These are phyloP conservation scores for Diutina siamensis DNA, from an alignment of 1,139 yeast species.

Conservation along the genomic window DNA sequence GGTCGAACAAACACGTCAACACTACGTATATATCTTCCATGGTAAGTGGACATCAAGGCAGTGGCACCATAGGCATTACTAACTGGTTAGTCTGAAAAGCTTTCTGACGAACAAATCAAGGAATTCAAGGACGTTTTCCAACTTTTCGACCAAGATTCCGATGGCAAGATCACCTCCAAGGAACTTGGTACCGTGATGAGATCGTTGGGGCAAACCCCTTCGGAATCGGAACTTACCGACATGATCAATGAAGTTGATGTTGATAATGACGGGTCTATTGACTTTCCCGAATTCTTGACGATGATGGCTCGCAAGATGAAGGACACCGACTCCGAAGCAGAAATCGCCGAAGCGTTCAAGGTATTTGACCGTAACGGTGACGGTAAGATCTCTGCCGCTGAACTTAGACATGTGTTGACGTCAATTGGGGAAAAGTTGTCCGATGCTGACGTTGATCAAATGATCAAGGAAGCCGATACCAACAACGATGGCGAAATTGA, in stretches of 20 bases:
- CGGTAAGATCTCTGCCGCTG: conserved; percentile 93
- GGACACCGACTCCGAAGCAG: conserved; percentile 95
- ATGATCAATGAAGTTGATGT: conserved; percentile 95
- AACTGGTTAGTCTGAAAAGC: conserved; percentile 54
- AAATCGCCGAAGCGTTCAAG: conserved; percentile 93
- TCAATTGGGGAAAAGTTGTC: conserved; percentile 94
- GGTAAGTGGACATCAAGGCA: neutral
- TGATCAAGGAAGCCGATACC: conserved; percentile 92
- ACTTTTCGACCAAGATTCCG: conserved; percentile 90
- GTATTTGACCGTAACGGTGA: conserved; percentile 92
- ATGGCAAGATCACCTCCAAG: conserved; percentile 88
- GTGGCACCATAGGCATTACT: too few relatives aligned
- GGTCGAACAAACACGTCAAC: neutral
- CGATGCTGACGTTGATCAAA: conserved; percentile 93
- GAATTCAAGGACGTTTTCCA: conserved; percentile 98
- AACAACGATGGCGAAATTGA: conserved; percentile 95
- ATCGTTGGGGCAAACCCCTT: conserved; percentile 92
- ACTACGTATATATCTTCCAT: neutral
- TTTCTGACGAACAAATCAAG: conserved; percentile 91
- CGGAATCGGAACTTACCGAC: conserved; percentile 90
- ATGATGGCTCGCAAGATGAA: conserved; percentile 94
- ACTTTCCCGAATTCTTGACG: conserved; percentile 74
- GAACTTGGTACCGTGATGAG: conserved; percentile 98
- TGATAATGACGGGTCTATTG: conserved; percentile 90
- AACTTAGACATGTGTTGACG: conserved; percentile 89